Conservation (phyloP, 1,284 basidiomycete species). For the Tylopilus sp. region DNA sequence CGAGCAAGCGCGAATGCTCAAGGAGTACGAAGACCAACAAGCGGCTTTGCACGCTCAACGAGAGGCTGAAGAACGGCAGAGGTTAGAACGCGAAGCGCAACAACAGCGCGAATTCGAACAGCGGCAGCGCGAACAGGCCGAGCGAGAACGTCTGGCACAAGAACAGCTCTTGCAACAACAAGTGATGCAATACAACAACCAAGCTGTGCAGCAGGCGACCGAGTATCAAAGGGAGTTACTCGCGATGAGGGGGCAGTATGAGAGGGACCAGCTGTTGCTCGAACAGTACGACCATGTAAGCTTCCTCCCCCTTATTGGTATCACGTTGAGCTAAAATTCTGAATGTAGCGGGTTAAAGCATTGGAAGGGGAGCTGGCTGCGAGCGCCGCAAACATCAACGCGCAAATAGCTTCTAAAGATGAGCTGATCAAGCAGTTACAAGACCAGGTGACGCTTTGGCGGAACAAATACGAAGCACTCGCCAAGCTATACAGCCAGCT, state of each 20-base stretch:
- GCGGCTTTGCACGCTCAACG: constrained; percentile 72
- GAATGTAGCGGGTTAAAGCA: constrained; percentile 82
- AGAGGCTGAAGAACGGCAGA: constrained; percentile 77
- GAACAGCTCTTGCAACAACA: constrained; percentile 82
- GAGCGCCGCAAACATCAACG: constrained; percentile 75
- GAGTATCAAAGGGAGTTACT: constrained; percentile 91
- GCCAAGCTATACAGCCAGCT: constrained; percentile 99
- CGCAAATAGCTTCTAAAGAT: constrained; percentile 90
- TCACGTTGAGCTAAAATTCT: constrained; percentile 12
- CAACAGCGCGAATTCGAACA: constrained; percentile 90
- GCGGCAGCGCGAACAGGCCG: constrained; percentile 82
- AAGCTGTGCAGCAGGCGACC: constrained; percentile 61
- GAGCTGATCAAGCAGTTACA: constrained; percentile 94
- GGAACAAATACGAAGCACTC: constrained; percentile 97
- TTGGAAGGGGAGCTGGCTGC: constrained; percentile 87
- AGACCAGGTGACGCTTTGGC: constrained; percentile 95
- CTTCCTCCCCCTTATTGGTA: neutral
- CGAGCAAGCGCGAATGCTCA: constrained; percentile 92
- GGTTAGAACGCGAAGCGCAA: constrained; percentile 72
- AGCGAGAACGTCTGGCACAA: constrained; percentile 84
- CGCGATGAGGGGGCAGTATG: constrained; percentile 93
- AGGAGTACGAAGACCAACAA: constrained; percentile 96
- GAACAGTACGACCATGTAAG: constrained; percentile 94
- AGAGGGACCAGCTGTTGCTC: constrained; percentile 95
- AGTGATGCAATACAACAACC: constrained; percentile 69